These are phyloP conservation scores for Penicillium janthinellum DNA, from an alignment of 2,329 filamentous ascomycete species.

Conservation along the genomic window DNA sequence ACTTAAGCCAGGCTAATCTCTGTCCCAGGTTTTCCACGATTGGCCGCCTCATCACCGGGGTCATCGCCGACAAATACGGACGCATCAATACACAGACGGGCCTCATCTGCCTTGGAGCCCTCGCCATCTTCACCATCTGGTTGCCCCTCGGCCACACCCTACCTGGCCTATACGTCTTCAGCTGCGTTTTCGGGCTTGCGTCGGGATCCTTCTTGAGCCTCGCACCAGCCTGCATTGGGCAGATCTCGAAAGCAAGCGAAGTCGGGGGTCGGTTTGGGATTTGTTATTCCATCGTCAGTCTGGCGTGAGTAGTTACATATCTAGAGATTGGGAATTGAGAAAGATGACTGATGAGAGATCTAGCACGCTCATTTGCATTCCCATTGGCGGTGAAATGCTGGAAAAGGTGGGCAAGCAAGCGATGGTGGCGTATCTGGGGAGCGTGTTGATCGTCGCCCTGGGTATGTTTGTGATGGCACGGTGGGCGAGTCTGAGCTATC, in stretches of 20 bases:
- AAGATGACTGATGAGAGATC: not conserved
- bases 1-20: not conserved
- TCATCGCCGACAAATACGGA: slow-evolving; percentile 48
- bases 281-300: slow-evolving; percentile 52
- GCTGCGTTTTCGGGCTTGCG: slow-evolving; percentile 50
- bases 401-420: slow-evolving; percentile 49
- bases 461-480: slow-evolving; percentile 38
- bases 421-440: slow-evolving; percentile 51
- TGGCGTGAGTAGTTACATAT: slow-evolving; percentile 38
- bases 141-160: slow-evolving; percentile 45
- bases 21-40: slow-evolving; percentile 41
- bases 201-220: slow-evolving; percentile 53
- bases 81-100: slow-evolving; percentile 47
- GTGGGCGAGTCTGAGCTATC: slow-evolving; percentile 44
- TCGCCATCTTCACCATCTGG: slow-evolving; percentile 49
- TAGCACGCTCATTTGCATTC: slow-evolving; percentile 50
- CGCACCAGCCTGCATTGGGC: slow-evolving; percentile 50
- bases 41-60: slow-evolving; percentile 49
- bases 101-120: slow-evolving; percentile 40
- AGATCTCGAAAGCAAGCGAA: slow-evolving; percentile 51
- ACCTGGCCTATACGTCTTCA: slow-evolving; percentile 29
- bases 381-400: slow-evolving; percentile 53
- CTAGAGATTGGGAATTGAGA: no score
- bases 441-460: slow-evolving; percentile 43
- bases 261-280: slow-evolving; percentile 53